Conservation (phyloP, 306 rosid genomes). For the Sechiopsis laciniata region DNA sequence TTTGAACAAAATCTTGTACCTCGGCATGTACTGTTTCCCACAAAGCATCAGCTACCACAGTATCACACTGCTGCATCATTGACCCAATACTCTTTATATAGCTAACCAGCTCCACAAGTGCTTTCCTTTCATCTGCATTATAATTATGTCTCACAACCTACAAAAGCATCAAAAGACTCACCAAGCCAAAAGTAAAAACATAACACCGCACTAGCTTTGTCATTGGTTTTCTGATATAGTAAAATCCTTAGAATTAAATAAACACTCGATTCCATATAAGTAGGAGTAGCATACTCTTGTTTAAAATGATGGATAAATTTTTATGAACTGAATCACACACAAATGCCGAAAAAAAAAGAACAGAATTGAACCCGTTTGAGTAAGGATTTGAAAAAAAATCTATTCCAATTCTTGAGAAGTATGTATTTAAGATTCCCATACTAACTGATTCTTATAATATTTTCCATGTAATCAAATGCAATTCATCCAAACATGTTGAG, state of each 20-base stretch:
- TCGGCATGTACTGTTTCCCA: constrained; percentile 99
- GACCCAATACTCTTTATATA: constrained; percentile 94
- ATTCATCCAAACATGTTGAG: too few relatives aligned
- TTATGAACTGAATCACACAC: too few relatives aligned
- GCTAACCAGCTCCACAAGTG: constrained; percentile 85
- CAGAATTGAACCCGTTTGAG: too few relatives aligned
- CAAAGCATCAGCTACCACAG: constrained; percentile 91
- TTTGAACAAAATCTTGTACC: constrained; percentile 98
- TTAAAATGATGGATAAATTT: background rate
- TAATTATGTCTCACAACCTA: constrained; percentile 95
- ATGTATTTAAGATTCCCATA: background rate
- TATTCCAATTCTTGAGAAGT: background rate
- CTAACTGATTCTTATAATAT: too few relatives aligned
- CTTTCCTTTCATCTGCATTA: constrained; percentile 81
- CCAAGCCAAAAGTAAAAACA: background rate
- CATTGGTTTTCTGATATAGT: background rate
- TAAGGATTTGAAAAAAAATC: background rate
- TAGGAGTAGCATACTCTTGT: background rate
- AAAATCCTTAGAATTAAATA: background rate
- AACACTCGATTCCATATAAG: background rate
- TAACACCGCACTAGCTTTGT: background rate
- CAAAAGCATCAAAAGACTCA: constrained; percentile 21
- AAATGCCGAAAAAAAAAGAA: too few relatives aligned
- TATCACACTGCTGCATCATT: constrained; percentile 88
- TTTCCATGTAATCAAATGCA: too few relatives aligned